These are phyloP conservation scores for Sanghuangporus weigelae DNA, from an alignment of 1,284 basidiomycete species.

Conservation along the genomic window DNA sequence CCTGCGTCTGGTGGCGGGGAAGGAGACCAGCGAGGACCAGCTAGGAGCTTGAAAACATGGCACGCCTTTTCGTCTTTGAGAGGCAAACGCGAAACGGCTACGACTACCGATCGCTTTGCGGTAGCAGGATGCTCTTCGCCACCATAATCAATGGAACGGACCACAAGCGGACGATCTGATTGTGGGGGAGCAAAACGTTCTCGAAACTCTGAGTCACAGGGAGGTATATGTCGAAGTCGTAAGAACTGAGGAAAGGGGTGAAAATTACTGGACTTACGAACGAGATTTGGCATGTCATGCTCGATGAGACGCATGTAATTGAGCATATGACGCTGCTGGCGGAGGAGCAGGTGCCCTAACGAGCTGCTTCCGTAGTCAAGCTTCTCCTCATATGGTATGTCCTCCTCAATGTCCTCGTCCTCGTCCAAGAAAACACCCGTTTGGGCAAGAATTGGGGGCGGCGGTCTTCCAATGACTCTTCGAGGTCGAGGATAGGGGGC, in stretches of 20 bases:
- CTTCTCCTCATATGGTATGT: slow-evolving; percentile 32
- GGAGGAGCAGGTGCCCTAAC: slow-evolving; percentile 61
- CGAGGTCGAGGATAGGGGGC: slow-evolving; percentile 8
- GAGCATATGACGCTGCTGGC: slow-evolving; percentile 63
- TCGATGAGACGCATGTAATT: slow-evolving; percentile 79
- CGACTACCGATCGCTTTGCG: slow-evolving; percentile 66
- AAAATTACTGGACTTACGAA: slow-evolving; percentile 50
- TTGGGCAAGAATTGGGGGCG: slow-evolving; percentile 13
- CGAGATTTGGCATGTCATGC: slow-evolving; percentile 76
- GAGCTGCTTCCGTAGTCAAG: slow-evolving; percentile 59
- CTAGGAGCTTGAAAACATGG: slow-evolving; percentile 77
- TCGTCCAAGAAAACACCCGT: slow-evolving; percentile 15
- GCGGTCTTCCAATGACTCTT: neutral
- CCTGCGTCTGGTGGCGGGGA: slow-evolving; percentile 67
- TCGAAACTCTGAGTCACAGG: slow-evolving; percentile 52
- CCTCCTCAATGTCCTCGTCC: slow-evolving; percentile 22
- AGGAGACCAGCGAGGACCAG: slow-evolving; percentile 78
- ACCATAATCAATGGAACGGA: slow-evolving; percentile 73
- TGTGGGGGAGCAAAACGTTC: slow-evolving; percentile 69
- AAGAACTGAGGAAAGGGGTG: neutral
- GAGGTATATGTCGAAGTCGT: slow-evolving; percentile 5
- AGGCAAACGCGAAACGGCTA: slow-evolving; percentile 67
- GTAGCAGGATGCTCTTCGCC: slow-evolving; percentile 68
- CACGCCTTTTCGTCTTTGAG: slow-evolving; percentile 55
- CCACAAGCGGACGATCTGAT: slow-evolving; percentile 51